Percentiles rank a stretch among this genome's conserved stretches.
These are phyloP conservation scores for Setaria viridis DNA, from an alignment of 202 grass and related monocot species.

Conservation along the genomic window DNA sequence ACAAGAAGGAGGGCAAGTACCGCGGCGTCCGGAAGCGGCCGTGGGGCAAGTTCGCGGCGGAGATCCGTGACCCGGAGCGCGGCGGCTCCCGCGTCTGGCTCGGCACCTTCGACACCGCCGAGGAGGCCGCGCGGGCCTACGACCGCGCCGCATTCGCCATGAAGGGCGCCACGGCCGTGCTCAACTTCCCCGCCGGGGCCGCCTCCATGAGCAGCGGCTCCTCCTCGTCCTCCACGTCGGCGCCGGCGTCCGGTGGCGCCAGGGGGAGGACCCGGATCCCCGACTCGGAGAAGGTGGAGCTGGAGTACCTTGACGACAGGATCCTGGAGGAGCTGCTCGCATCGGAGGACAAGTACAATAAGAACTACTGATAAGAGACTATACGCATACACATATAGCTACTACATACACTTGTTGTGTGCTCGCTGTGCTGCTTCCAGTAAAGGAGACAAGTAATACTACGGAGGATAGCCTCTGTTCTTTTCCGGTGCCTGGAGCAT, in stretches of 20 bases:
- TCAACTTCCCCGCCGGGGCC: constrained; percentile 64
- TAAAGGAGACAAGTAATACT: background rate
- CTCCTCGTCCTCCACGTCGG: background rate
- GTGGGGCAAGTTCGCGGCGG: constrained; percentile 77
- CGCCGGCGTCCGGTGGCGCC: background rate
- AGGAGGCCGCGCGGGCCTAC: constrained; percentile 72
- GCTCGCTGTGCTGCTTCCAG: background rate
- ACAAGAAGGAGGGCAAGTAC: constrained; percentile 65
- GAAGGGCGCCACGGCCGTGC: constrained; percentile 59
- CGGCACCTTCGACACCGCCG: constrained; percentile 77
- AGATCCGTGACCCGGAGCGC: constrained; percentile 80
- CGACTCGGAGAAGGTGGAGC: constrained; percentile 55
- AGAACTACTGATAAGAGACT: background rate
- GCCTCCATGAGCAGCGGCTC: background rate
- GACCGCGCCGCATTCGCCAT: constrained; percentile 71
- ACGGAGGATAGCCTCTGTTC: background rate
- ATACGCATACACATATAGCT: background rate
- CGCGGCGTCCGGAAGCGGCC: constrained; percentile 75
- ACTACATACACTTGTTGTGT: background rate
- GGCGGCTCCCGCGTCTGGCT: constrained; percentile 72
- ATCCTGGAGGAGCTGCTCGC: constrained; percentile 68
- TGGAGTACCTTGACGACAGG: constrained; percentile 75
- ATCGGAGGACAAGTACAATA: constrained; percentile 33
- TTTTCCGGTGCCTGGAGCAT: constrained; percentile 5
- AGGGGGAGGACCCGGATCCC: background rate